Evolutionary conservation across 139 green algal species (phyloP), one percentile per base, ranked within the genome.

Genomic region (Chlamydomonas schloesseri): DNA sequence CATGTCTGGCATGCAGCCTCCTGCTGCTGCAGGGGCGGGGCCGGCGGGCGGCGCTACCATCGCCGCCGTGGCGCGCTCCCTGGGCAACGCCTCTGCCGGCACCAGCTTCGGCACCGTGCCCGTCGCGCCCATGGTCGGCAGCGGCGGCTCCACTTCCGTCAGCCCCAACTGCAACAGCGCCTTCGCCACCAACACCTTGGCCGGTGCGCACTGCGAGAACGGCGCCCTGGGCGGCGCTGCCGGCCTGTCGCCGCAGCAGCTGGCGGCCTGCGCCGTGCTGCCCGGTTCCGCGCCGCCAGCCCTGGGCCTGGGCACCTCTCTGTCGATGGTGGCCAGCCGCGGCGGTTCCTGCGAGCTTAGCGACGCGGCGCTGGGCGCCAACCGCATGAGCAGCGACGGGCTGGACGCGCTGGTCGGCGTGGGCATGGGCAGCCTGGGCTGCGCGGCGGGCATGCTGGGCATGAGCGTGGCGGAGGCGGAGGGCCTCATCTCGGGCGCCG

Each of bases 301-400:
- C n/a, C 20, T 85, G 65, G 79, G 79, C 79, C 31, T 76, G 31
- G 50, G 31, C 42, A 50, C 5, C 42, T 50, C 42, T 5, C 42
- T 50, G 5, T 50, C 42, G 6, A 50, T 50, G 37, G 36, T 68
- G 21, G 2, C 23, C 8, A 69, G 79, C 50, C 47, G 47, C 21
- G 67, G 67, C 47, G 67, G 47, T 31, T 85, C 79, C 21, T 85
- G 65, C 50, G 65, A 85, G 29, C 79, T 85, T 21, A 57, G 67
- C 50, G 79, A 76, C 10, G 29, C 31, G 33, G 42, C 42, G 42
- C 47, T 36, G 42, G 24, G n/a, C n/a, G n/a, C 76, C 5, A 57
- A 58, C 67, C 79, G 79, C 24, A 9, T 85, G 14, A 57, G 65
- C 50, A 85, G 79, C 67, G 79, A 85, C 53, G 65, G 79, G 15